Evolutionary conservation across 768 basidiomycete genomes (phyloP).

Genomic region (Naematelia aurantialba): DNA sequence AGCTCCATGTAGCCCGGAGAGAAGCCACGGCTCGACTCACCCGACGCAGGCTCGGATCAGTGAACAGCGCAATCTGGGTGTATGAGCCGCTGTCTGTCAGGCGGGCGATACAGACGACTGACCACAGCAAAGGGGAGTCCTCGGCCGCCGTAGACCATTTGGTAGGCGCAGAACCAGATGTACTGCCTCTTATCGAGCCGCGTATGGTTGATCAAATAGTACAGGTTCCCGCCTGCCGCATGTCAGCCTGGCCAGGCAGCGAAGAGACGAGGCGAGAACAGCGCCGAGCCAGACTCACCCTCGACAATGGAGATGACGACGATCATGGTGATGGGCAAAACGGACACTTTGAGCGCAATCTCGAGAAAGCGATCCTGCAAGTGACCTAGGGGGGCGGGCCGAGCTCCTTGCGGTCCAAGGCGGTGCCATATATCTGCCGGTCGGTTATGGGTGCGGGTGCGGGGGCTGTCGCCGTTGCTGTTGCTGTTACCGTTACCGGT

Average conservation of each 20-base stretch:
- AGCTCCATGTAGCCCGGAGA: too few relatives aligned
- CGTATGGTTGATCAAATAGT: background rate
- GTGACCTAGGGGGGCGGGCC: background rate
- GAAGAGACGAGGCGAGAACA: too few relatives aligned
- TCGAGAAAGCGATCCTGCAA: background rate
- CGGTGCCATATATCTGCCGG: background rate
- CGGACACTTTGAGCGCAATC: constrained; percentile 1
- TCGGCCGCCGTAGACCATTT: constrained; percentile 6
- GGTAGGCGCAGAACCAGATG: background rate
- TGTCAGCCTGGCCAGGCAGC: too few relatives aligned
- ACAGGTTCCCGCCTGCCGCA: background rate
- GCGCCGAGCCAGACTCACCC: too few relatives aligned
- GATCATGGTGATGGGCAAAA: background rate
- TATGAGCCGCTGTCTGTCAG: too few relatives aligned
- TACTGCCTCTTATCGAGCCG: background rate
- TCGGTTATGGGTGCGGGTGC: too few relatives aligned
- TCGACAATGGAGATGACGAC: background rate
- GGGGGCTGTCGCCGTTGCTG: background rate
- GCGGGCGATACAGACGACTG: background rate
- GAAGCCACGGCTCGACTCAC: background rate
- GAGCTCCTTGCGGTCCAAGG: background rate
- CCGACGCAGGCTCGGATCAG: background rate
- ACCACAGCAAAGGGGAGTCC: constrained; percentile 5
- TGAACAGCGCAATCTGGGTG: background rate
- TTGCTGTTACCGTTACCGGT: background rate